A percentile compares a stretch with the other conserved stretches of the same genome.
Conservation (phyloP, 768 basidiomycete species). For the Porpolomopsis calyptriformis region DNA sequence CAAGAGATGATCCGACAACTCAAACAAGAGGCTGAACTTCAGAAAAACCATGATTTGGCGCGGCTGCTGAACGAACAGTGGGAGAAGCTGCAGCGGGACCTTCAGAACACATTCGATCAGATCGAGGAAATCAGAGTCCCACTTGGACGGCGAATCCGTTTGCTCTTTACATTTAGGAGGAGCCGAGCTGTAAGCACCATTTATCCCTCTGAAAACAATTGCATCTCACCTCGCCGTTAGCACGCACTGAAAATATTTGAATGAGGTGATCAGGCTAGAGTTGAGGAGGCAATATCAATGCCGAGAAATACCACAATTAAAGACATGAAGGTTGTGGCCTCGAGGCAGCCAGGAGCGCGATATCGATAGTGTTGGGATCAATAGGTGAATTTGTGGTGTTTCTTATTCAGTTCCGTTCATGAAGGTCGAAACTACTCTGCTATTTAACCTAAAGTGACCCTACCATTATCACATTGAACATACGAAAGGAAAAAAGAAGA, state of each 20-base stretch:
- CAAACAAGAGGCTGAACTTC: conserved; percentile 3
- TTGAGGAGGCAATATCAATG: too few species aligned
- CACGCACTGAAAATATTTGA: background rate
- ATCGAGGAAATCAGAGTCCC: conserved; percentile 6
- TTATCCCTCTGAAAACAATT: background rate
- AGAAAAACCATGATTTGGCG: conserved; percentile 3
- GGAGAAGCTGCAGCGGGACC: conserved; percentile 2
- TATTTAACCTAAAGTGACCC: too few species aligned
- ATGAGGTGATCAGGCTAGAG: background rate
- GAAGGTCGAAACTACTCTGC: too few species aligned
- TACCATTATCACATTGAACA: too few species aligned
- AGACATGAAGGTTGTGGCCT: too few species aligned
- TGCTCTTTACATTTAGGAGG: conserved; percentile 4
- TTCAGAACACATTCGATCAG: conserved; percentile 7
- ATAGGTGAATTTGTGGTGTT: too few species aligned
- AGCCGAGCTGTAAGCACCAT: background rate
- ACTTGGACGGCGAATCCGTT: conserved; percentile 1
- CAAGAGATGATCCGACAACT: conserved; percentile 6
- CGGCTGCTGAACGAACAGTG: conserved; percentile 3
- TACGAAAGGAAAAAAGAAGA: too few species aligned
- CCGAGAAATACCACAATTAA: too few species aligned
- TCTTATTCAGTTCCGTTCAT: too few species aligned
- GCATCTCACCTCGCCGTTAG: background rate
- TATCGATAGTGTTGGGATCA: too few species aligned
- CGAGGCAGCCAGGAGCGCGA: too few species aligned